Base-by-base conservation (phyloP, 202 grass and related monocot genomes). In the Setaria viridis region DNA sequence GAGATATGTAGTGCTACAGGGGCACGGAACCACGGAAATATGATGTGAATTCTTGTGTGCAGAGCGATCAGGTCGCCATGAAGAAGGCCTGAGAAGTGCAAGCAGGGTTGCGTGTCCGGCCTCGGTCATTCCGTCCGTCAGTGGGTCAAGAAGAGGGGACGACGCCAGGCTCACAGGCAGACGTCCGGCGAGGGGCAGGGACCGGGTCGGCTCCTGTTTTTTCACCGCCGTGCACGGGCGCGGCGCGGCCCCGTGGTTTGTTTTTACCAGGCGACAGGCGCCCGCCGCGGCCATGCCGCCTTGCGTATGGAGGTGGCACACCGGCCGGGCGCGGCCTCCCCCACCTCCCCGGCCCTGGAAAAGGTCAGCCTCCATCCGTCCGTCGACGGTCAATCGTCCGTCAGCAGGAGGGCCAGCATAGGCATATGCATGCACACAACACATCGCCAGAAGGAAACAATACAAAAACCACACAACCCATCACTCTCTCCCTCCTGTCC, bases 281-380 rank as follows among this genome's bases (percentile, higher is more conserved):
- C 65, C 82, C 85, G 89, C 82, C 56, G 16, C 71, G 77, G 91
- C 90, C 91, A 90, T 91, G 87, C 77, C 73, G 85, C 80, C 82
- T 91, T 87, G 93, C 90, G 85, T 95, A 85, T 87, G 83, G 82
- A 80, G 83, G 76, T 90, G 80, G 80, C 80, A 21, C 80, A 87
- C 55, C 55, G 55, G 54, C 67, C 68, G 39, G 39, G 39, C 5
- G 39, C 39, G 39, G 39, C 39, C 39, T 5, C 35, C 35, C 35
- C 35, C 35, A 37, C 41, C 30, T 25, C 39, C 80, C 63, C 62
- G 42, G 74, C 82, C 72, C 79, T 56, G 62, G 77, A 70, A 76
- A 87, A 91, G 80, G 90, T 95, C 87, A 90, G 89, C 86, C 65
- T 85, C 76, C 57, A 15, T 74, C 78, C 62, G 7, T 43, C 39